Evolutionary conservation across 441 rosid species (phyloP).

Genomic region (Isatis lusitanica): DNA sequence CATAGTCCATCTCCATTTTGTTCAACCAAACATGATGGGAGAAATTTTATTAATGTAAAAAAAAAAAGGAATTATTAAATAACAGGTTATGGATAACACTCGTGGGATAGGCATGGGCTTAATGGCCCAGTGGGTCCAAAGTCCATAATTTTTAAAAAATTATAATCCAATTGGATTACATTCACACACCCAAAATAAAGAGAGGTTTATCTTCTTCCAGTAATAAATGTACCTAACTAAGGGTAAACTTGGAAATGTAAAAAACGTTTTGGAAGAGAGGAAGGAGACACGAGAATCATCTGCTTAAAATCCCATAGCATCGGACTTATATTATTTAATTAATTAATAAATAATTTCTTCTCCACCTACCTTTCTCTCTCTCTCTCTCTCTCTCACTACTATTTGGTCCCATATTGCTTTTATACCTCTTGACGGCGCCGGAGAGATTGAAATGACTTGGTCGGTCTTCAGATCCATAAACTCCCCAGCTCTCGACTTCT

Average conservation of each 20-base stretch:
- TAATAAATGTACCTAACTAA: conserved; percentile 35
- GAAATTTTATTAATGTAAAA: no score
- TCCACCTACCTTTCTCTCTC: conserved; percentile 31
- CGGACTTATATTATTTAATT: neutral
- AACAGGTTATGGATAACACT: neutral
- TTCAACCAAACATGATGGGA: no score
- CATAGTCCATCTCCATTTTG: neutral
- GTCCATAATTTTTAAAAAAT: neutral
- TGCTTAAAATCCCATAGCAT: conserved; percentile 34
- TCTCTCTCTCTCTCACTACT: neutral
- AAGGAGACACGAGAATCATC: conserved; percentile 35
- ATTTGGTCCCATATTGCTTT: neutral
- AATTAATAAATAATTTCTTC: neutral
- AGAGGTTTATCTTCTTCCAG: neutral
- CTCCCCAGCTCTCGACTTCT: conserved; percentile 42
- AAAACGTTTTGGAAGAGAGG: conserved; percentile 15
- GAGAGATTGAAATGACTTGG: conserved; percentile 51
- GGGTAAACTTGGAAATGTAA: conserved; percentile 31
- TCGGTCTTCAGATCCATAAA: conserved; percentile 47
- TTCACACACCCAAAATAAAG: neutral
- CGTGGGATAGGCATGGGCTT: neutral
- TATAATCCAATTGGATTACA: neutral
- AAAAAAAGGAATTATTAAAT: neutral
- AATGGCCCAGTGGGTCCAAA: conserved; percentile 15
- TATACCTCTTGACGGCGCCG: conserved; percentile 14